phyloP scores from a whole-genome alignment of 164 flowering plant genomes.

The Nymphaea colorata region DNA sequence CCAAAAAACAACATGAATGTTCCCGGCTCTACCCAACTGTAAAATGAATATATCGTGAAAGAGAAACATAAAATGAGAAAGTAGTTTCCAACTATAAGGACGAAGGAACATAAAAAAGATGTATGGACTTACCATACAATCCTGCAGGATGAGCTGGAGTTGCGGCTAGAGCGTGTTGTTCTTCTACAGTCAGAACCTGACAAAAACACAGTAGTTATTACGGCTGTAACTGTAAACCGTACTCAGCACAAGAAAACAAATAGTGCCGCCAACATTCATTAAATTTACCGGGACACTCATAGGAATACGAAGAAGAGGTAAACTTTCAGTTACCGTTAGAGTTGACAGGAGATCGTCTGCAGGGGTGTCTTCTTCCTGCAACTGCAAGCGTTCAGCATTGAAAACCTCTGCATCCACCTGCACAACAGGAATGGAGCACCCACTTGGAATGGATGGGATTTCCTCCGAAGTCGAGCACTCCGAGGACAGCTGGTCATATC shows the following conservation, averaged over 20 bases:
- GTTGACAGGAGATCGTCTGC: constrained; percentile 52
- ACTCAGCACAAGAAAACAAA: background rate
- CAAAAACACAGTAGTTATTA: constrained; percentile 1
- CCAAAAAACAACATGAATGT: no score
- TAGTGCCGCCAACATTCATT: background rate
- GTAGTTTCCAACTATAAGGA: no score
- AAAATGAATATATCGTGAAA: no score
- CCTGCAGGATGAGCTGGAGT: constrained; percentile 98
- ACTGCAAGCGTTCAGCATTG: constrained; percentile 40
- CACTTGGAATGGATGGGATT: constrained; percentile 21
- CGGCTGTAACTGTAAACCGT: background rate
- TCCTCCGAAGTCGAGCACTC: constrained; percentile 37
- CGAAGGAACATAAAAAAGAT: no score
- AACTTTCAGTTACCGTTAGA: constrained; percentile 45
- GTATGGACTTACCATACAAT: constrained; percentile 39
- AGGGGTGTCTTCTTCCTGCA: constrained; percentile 38
- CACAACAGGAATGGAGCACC: constrained; percentile 40
- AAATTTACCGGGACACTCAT: background rate
- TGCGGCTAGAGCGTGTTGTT: constrained; percentile 73
- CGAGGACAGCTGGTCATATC: constrained; percentile 22
- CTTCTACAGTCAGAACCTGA: constrained; percentile 79
- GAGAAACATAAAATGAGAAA: no score
- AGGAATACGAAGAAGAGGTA: background rate
- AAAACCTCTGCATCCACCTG: constrained; percentile 45
- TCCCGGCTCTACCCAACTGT: no score